These are phyloP conservation scores for Starmerella geochares DNA, from an alignment of 805 yeast genomes.

Conservation along the genomic window DNA sequence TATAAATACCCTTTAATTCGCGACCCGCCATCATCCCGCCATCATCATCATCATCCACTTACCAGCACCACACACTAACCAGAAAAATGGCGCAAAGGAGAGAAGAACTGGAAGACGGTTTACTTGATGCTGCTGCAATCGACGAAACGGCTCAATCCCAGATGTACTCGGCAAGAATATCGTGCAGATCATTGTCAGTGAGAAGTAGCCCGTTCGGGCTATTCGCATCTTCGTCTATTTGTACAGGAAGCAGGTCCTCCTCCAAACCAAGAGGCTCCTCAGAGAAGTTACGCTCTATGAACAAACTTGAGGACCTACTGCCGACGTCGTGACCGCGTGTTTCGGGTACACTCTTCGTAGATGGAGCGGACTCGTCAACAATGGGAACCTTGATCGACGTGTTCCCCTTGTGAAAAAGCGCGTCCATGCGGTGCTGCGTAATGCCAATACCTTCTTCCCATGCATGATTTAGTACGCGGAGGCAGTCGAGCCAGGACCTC, in stretches of 20 bases:
- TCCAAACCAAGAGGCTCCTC: constrained; percentile 18
- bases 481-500: constrained; percentile 30
- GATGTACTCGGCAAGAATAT: constrained; percentile 14
- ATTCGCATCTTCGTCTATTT: neutral
- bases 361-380: neutral
- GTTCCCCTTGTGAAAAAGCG: constrained; percentile 30
- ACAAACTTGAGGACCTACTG: neutral
- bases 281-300: neutral
- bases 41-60: no score
- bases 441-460: constrained; percentile 35
- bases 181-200: constrained; percentile 15
- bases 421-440: constrained; percentile 30
- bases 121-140: no score
- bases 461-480: constrained; percentile 29
- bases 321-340: neutral
- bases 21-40: no score
- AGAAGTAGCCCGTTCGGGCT: constrained; percentile 2
- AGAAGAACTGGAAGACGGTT: no score
- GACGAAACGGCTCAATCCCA: constrained; percentile 9
- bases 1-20: neutral
- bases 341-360: neutral
- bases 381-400: constrained; percentile 13
- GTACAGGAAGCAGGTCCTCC: constrained; percentile 3
- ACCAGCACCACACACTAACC: no score
- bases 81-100: no score